A percentile compares a stretch with the other conserved stretches of the same genome.
phyloP scores from a whole-genome alignment of 495 filamentous ascomycete species.

The Neurospora sp. region DNA sequence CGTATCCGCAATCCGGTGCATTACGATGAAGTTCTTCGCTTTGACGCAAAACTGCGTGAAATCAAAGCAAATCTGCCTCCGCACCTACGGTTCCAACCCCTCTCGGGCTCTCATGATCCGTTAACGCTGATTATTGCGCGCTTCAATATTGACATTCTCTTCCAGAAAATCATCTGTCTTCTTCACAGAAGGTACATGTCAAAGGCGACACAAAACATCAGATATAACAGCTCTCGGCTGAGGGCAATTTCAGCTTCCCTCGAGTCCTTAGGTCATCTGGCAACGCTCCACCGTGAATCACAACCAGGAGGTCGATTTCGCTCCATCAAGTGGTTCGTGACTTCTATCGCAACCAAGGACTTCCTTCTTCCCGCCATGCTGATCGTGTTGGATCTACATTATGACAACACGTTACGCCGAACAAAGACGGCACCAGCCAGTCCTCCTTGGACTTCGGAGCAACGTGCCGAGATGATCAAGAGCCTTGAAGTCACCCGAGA shows the following conservation, averaged over 20 bases:
- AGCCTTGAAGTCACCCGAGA: slow-evolving; percentile 59
- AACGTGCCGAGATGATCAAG: slow-evolving; percentile 63
- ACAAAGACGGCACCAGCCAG: slow-evolving; percentile 17
- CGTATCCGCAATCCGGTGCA: slow-evolving; percentile 39
- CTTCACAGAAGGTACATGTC: slow-evolving; percentile 77
- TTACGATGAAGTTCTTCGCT: slow-evolving; percentile 72
- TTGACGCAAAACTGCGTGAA: slow-evolving; percentile 64
- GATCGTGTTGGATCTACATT: slow-evolving; percentile 65
- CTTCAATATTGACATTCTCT: slow-evolving; percentile 69
- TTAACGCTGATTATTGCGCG: slow-evolving; percentile 72
- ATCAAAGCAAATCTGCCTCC: slow-evolving; percentile 55
- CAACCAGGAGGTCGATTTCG: slow-evolving; percentile 62
- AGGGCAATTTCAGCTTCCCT: slow-evolving; percentile 73
- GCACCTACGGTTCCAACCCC: slow-evolving; percentile 56
- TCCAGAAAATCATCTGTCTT: slow-evolving; percentile 71
- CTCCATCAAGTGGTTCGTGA: slow-evolving; percentile 65
- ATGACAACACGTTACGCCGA: slow-evolving; percentile 29
- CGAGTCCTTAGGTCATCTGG: slow-evolving; percentile 63
- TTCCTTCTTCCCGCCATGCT: slow-evolving; percentile 87
- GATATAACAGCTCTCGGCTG: slow-evolving; percentile 71
- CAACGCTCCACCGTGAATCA: slow-evolving; percentile 64
- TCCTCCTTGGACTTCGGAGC: slow-evolving; percentile 60
- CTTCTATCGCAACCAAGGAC: slow-evolving; percentile 66
- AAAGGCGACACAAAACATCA: slow-evolving; percentile 55
- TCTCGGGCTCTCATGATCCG: slow-evolving; percentile 65